phyloP scores from a whole-genome alignment of 2,329 filamentous ascomycete genomes.

The Ophiostoma himal-ulmi region DNA sequence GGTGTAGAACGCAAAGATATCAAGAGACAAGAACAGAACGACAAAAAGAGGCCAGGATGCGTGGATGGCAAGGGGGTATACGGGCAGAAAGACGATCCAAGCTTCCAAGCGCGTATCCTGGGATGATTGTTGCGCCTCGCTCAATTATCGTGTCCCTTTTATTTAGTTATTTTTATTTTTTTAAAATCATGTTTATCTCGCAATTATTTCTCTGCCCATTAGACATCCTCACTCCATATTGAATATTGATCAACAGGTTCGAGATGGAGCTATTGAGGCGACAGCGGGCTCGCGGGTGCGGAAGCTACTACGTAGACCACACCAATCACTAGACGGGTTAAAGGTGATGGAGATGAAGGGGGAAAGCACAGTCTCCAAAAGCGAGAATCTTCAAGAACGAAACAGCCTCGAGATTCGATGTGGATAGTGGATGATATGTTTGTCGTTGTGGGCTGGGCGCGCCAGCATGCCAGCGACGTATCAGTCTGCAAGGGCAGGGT shows the following conservation, averaged over 20 bases:
- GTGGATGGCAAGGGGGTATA: neutral
- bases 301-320: neutral
- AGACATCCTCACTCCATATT: neutral
- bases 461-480: neutral
- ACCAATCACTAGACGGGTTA: neutral
- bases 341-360: conserved; percentile 1
- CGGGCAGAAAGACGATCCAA: neutral
- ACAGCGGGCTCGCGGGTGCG: neutral
- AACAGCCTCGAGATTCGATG: conserved; percentile 18
- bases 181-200: too few species aligned
- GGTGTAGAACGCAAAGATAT: conserved; percentile 15
- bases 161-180: neutral
- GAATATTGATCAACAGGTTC: neutral
- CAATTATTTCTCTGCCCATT: neutral
- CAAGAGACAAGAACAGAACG: neutral
- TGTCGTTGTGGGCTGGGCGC: conserved; percentile 13
- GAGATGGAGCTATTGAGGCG: neutral
- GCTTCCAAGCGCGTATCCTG: neutral
- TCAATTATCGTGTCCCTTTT: neutral
- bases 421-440: neutral
- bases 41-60: neutral
- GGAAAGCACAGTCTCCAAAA: neutral
- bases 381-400: conserved; percentile 8
- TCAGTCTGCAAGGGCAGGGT: conserved; percentile 1
- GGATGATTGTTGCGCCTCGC: neutral